Base-by-base conservation (phyloP, 2,329 filamentous ascomycete species). In the Epichloe sibirici region DNA sequence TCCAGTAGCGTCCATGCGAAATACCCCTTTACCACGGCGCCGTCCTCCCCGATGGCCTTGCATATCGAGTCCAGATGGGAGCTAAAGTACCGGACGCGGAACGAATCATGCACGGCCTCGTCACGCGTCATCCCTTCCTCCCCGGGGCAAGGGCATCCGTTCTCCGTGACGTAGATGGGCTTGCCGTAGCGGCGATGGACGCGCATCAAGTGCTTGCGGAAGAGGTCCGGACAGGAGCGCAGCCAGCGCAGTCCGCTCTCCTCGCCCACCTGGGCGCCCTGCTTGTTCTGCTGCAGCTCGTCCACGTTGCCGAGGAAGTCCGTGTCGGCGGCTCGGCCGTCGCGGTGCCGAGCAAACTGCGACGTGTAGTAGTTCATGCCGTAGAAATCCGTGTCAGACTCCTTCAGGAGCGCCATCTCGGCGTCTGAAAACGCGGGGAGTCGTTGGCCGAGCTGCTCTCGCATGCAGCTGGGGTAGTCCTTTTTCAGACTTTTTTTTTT, bases 331-430 rank as follows among this genome's bases (percentile, higher is more conserved):
- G 67, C 57, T 1, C 58, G 57, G 5, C 39, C 51, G 4, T 57
- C 44, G 2, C 59, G 54, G 49, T 68, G 64, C 2, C 59, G 61
- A 1, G 65, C 65, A 51, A 63, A 70, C 51, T 68, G 65, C 0
- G 65, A 65, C 0, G 69, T 69, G 62, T 71, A 71, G 53, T 65
- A 67, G 56, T 71, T 70, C 67, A 71, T 70, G 44, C 68, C 68
- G 53, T 70, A 71, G 49, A 71, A 71, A 49, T 65, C 63, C 3
- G 58, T 61, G 7, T 62, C 58, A 0, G 61, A 59, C 3, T 57
- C 56, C 0, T 54, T 48, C 0, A 69, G 57, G 0, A 66, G 49
- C 5, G 52, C 47, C 31, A 63, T 56, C 4, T 70, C 67, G 0
- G 55, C 53, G 0, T 53, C 37, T 1, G 66, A 61, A 34, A 69